These are phyloP conservation scores for Penicillium herquei DNA, from an alignment of 495 filamentous ascomycete species.

Conservation along the genomic window DNA sequence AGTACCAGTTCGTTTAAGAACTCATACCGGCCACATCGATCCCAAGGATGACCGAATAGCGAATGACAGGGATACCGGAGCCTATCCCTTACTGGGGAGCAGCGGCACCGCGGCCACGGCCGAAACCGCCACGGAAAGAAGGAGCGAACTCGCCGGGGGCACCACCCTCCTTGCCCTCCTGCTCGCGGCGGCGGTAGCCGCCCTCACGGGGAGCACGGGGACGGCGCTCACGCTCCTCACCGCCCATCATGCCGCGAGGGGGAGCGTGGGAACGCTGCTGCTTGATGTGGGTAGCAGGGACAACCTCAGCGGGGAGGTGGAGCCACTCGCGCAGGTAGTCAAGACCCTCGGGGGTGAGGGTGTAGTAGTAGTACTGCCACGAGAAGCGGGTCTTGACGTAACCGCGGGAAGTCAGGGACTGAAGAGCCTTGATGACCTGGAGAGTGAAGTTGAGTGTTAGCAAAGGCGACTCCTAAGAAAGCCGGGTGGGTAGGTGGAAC, in stretches of 20 bases:
- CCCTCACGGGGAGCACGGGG: slow-evolving; percentile 85
- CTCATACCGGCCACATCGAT: slow-evolving; percentile 24
- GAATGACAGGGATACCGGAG: slow-evolving; percentile 33
- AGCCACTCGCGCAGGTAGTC: slow-evolving; percentile 99
- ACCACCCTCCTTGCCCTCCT: slow-evolving; percentile 93
- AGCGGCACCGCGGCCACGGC: slow-evolving; percentile 76
- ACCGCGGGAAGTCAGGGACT: slow-evolving; percentile 95
- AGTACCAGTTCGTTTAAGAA: slow-evolving; percentile 30
- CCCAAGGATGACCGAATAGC: slow-evolving; percentile 40
- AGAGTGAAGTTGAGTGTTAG: slow-evolving; percentile 3
- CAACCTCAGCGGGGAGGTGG: slow-evolving; percentile 98
- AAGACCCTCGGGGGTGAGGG: slow-evolving; percentile 97
- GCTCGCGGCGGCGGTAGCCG: slow-evolving; percentile 86
- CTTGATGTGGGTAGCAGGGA: slow-evolving; percentile 99
- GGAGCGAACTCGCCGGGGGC: slow-evolving; percentile 93
- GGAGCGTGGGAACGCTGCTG: slow-evolving; percentile 98
- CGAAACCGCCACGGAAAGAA: slow-evolving; percentile 91
- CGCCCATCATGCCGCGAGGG: slow-evolving; percentile 96
- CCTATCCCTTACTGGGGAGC: slow-evolving; percentile 52
- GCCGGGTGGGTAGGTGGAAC: neutral
- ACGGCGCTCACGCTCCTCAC: slow-evolving; percentile 81
- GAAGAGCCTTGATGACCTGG: slow-evolving; percentile 93
- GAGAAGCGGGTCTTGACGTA: slow-evolving; percentile 99
- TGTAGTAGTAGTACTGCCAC: slow-evolving; percentile 99
- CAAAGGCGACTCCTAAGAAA: neutral